phyloP scores from a whole-genome alignment of 352 stramenopile species.

The Pythium phragmitis region DNA sequence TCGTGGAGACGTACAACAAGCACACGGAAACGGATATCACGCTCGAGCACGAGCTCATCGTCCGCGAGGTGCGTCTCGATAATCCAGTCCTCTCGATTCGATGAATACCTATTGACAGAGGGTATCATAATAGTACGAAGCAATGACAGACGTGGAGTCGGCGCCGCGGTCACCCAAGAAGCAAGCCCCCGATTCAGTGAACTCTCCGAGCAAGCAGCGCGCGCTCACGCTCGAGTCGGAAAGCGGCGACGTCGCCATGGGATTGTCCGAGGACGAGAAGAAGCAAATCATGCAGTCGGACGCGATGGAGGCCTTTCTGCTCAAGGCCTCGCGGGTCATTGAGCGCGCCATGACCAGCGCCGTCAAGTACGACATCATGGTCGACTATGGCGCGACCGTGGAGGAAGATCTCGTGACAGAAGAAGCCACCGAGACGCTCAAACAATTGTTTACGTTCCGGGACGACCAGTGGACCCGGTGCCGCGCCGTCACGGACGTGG shows the following conservation, averaged over 20 bases:
- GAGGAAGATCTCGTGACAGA: constrained; percentile 57
- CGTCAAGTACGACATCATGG: constrained; percentile 82
- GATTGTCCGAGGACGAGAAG: constrained; percentile 57
- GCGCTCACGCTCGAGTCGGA: constrained; percentile 45
- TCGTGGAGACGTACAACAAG: constrained; percentile 86
- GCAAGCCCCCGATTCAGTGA: constrained; percentile 18
- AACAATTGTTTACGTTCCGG: constrained; percentile 66
- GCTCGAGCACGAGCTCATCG: constrained; percentile 71
- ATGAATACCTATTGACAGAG: background rate
- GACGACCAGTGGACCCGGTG: constrained; percentile 83
- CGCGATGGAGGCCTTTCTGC: constrained; percentile 73
- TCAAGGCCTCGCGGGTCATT: constrained; percentile 74
- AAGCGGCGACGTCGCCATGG: constrained; percentile 24
- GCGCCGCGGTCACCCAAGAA: constrained; percentile 38
- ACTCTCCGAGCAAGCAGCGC: constrained; percentile 40
- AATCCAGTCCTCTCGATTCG: background rate
- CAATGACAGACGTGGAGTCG: constrained; percentile 16
- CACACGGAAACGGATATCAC: constrained; percentile 83
- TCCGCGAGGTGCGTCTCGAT: constrained; percentile 35
- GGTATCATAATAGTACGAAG: constrained; percentile 11
- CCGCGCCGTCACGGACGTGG: constrained; percentile 79
- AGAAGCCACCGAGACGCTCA: constrained; percentile 63
- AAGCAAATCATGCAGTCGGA: constrained; percentile 71
- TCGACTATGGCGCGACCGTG: constrained; percentile 78
- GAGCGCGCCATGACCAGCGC: constrained; percentile 76